Evolutionary conservation across 768 basidiomycete species (phyloP).

Genomic region (Amanita inopinata): DNA sequence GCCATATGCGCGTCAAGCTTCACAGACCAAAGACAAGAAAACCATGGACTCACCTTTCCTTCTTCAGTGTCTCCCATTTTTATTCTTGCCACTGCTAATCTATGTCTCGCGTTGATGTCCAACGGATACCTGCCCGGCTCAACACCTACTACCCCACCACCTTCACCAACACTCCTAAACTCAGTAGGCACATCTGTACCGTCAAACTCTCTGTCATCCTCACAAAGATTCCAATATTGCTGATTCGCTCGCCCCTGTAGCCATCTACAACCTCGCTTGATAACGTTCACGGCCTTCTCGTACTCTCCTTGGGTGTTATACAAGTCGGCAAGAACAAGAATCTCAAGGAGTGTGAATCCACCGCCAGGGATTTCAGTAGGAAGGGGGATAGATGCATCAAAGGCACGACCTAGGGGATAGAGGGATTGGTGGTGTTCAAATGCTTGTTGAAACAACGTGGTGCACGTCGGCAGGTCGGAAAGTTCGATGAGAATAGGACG

Average conservation of each 20-base stretch:
- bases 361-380: constrained; percentile 27
- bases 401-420: constrained; percentile 33
- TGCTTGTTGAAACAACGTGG: constrained; percentile 60
- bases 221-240: constrained; percentile 69
- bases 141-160: constrained; percentile 26
- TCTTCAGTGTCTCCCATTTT: constrained; percentile 73
- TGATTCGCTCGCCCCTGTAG: constrained; percentile 73
- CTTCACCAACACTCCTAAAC: constrained; percentile 20
- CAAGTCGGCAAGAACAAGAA: constrained; percentile 82
- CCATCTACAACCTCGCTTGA: constrained; percentile 79
- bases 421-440: constrained; percentile 54
- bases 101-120: constrained; percentile 72
- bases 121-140: constrained; percentile 51
- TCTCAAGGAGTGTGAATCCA: constrained; percentile 54
- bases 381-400: constrained; percentile 18
- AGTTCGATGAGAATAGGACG: constrained; percentile 70
- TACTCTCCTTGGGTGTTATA: constrained; percentile 64
- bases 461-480: constrained; percentile 54
- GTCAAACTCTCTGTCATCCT: constrained; percentile 90
- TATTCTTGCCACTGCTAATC: constrained; percentile 75
- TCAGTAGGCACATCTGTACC: constrained; percentile 23
- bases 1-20: not conserved
- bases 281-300: constrained; percentile 54
- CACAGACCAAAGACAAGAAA: not conserved
- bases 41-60: constrained; percentile 51